These are phyloP conservation scores for Microbotryum scabiosae DNA, from an alignment of 1,284 basidiomycete species.

Conservation along the genomic window DNA sequence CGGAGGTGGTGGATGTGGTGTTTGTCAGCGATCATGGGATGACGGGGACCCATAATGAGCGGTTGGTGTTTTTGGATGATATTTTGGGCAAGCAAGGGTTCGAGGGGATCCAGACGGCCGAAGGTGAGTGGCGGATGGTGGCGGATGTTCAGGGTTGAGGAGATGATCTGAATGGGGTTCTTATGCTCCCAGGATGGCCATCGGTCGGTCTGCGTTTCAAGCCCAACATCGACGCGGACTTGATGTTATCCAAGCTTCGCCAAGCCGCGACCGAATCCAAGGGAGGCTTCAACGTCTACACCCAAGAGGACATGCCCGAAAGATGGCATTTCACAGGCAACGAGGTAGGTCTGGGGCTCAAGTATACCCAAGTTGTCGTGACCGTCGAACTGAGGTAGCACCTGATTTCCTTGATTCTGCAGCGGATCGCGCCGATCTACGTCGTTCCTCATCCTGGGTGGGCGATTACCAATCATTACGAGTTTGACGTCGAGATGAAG, in stretches of 20 bases:
- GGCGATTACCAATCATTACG: constrained; percentile 51
- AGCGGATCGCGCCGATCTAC: constrained; percentile 76
- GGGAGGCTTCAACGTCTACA: constrained; percentile 65
- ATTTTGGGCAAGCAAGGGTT: constrained; percentile 63
- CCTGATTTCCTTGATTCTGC: not conserved
- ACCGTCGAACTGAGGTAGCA: too few species aligned
- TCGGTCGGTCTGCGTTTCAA: constrained; percentile 69
- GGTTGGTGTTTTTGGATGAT: constrained; percentile 71
- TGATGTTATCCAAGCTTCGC: constrained; percentile 52
- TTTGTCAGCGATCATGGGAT: constrained; percentile 92
- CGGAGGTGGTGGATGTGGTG: constrained; percentile 73
- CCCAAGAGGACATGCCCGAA: constrained; percentile 67
- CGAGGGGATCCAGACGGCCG: constrained; percentile 56
- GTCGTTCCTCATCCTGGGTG: constrained; percentile 68
- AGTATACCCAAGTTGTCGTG: too few species aligned
- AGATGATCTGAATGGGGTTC: too few species aligned
- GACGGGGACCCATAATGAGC: constrained; percentile 59
- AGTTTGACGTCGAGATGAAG: constrained; percentile 45
- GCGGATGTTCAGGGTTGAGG: not conserved
- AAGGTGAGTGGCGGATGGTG: constrained; percentile 46
- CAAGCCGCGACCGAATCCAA: constrained; percentile 48
- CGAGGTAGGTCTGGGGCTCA: constrained; percentile 35
- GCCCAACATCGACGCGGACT: constrained; percentile 49
- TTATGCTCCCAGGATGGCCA: constrained; percentile 58
- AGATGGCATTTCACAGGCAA: constrained; percentile 65